Conservation (phyloP, 1,284 basidiomycete genomes). For the Ceraceosorus guamensis region DNA sequence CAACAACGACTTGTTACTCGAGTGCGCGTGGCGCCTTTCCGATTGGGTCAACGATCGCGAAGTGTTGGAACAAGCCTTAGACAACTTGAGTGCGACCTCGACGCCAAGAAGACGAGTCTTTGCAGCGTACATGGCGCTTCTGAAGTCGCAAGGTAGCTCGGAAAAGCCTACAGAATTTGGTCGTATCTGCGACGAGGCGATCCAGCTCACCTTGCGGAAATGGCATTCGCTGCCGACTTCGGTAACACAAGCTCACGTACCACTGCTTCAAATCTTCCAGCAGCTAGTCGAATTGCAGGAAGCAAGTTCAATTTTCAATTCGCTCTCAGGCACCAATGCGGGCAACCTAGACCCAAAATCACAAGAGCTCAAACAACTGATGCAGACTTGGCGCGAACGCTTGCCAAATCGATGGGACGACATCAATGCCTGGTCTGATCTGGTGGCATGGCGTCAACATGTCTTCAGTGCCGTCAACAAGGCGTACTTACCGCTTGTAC, state of each 20-base stretch:
- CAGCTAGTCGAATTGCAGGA: conserved; percentile 98
- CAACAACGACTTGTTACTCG: conserved; percentile 85
- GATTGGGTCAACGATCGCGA: conserved; percentile 78
- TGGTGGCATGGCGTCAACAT: conserved; percentile 95
- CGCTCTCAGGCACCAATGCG: conserved; percentile 75
- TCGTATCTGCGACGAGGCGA: conserved; percentile 82
- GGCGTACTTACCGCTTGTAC: conserved; percentile 76
- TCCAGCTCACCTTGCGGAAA: conserved; percentile 91
- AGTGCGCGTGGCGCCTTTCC: conserved; percentile 88
- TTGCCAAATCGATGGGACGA: conserved; percentile 94
- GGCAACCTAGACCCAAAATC: conserved; percentile 90
- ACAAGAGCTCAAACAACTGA: conserved; percentile 71
- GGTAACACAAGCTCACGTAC: conserved; percentile 85
- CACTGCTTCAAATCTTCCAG: conserved; percentile 93
- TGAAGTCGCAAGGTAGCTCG: conserved; percentile 53
- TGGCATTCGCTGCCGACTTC: conserved; percentile 83
- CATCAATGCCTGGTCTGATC: conserved; percentile 96
- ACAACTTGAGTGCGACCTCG: conserved; percentile 70
- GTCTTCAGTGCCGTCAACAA: conserved; percentile 89
- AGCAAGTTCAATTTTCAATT: conserved; percentile 71
- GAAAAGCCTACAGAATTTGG: conserved; percentile 38
- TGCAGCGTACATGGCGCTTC: conserved; percentile 83
- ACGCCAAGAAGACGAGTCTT: conserved; percentile 92
- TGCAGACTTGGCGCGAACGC: conserved; percentile 80
- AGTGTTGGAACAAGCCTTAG: conserved; percentile 75